These are phyloP conservation scores for Hortaea sp. DNA, from an alignment of 2,329 filamentous ascomycete species.

Conservation along the genomic window DNA sequence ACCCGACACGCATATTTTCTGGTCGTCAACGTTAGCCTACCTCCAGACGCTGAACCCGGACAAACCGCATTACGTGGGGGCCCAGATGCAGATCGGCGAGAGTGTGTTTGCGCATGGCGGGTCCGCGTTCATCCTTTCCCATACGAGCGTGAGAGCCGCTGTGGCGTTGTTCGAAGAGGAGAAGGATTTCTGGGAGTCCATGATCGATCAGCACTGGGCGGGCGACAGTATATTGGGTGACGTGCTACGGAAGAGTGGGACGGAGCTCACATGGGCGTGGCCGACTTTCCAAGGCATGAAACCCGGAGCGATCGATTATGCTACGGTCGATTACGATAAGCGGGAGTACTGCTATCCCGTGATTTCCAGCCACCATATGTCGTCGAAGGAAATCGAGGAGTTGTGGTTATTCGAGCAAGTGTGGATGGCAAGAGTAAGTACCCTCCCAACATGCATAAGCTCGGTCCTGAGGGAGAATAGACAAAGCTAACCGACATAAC, in stretches of 20 bases:
- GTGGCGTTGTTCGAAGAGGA: conserved; percentile 19
- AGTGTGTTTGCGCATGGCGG: conserved; percentile 34
- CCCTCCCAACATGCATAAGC: background rate
- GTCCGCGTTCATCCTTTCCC: conserved; percentile 35
- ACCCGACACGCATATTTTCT: conserved; percentile 43
- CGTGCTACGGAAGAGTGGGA: conserved; percentile 35
- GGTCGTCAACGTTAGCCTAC: conserved; percentile 38
- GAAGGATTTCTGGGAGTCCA: conserved; percentile 36
- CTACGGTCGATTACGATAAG: conserved; percentile 31
- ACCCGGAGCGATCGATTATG: conserved; percentile 24
- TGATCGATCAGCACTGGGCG: conserved; percentile 40
- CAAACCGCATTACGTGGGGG: conserved; percentile 40
- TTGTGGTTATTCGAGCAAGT: conserved; percentile 24
- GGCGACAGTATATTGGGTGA: conserved; percentile 45
- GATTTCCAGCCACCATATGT: conserved; percentile 29
- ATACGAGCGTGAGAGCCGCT: conserved; percentile 21
- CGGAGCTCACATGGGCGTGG: conserved; percentile 34
- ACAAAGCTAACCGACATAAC: background rate
- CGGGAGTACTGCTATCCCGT: conserved; percentile 36
- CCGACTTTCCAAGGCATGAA: conserved; percentile 32
- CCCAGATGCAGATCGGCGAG: conserved; percentile 28
- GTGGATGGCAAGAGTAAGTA: conserved; percentile 14
- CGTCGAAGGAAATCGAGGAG: conserved; percentile 15
- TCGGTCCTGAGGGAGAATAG: background rate
- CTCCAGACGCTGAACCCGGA: conserved; percentile 40